These are phyloP conservation scores for Metschnikowia continentalis DNA, from an alignment of 805 yeast genomes.

Conservation along the genomic window DNA sequence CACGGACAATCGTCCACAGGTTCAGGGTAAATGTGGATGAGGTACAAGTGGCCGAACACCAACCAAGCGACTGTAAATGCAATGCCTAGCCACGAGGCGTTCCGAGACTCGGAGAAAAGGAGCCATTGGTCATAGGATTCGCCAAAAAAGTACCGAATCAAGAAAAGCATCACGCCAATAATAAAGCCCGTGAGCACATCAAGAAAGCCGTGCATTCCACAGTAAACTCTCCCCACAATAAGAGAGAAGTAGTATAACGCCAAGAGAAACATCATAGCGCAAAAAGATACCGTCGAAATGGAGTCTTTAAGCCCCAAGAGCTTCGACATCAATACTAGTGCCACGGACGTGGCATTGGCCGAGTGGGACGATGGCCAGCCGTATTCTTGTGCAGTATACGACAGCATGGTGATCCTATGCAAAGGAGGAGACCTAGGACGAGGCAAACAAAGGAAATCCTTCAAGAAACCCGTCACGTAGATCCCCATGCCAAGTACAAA, in stretches of 20 bases:
- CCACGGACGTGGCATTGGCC: conserved; percentile 89
- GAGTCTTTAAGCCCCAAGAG: conserved; percentile 14
- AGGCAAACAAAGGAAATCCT: conserved; percentile 86
- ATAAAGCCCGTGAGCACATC: conserved; percentile 67
- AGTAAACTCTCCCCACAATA: conserved; percentile 78
- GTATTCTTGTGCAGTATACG: conserved; percentile 88
- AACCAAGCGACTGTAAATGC: conserved; percentile 34
- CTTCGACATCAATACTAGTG: conserved; percentile 39
- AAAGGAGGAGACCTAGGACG: conserved; percentile 91
- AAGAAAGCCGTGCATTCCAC: conserved; percentile 95
- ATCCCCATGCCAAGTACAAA: conserved; percentile 66
- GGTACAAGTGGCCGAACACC: conserved; percentile 38
- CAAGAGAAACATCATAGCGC: conserved; percentile 17
- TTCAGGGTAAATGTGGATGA: conserved; percentile 68
- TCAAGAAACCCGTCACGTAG: conserved; percentile 65
- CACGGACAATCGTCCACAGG: conserved; percentile 96
- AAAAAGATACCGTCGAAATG: conserved; percentile 10
- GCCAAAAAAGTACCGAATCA: conserved; percentile 42
- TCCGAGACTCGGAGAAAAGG: conserved; percentile 22
- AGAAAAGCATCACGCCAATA: conserved; percentile 54
- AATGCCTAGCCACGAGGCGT: conserved; percentile 18
- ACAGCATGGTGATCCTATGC: conserved; percentile 82
- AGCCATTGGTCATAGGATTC: conserved; percentile 45
- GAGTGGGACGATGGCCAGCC: conserved; percentile 94
- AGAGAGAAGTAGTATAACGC: conserved; percentile 57